Percentiles rank a stretch among this genome's conserved stretches.
Conservation (phyloP, 2,329 filamentous ascomycete species). For the Verticillium tricorpus region DNA sequence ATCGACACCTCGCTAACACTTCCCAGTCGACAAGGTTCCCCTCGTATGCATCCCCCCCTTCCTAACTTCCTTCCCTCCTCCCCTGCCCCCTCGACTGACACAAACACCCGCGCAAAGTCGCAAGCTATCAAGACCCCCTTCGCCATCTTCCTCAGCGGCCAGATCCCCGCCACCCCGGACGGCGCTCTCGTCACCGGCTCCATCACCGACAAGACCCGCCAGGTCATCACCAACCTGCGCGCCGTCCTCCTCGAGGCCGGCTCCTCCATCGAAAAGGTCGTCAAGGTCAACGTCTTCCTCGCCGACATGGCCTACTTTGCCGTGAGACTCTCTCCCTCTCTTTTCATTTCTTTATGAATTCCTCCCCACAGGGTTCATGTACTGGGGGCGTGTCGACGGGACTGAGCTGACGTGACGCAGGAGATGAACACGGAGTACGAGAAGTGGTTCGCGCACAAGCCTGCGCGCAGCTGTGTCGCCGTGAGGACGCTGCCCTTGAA, state of each 20-base stretch:
- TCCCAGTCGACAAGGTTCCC: constrained; percentile 37
- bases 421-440: constrained; percentile 84
- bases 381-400: constrained; percentile 17
- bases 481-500: constrained; percentile 27
- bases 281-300: constrained; percentile 72
- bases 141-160: neutral
- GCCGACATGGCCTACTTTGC: constrained; percentile 69
- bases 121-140: neutral
- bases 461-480: constrained; percentile 25
- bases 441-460: constrained; percentile 52
- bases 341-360: too few species aligned
- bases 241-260: constrained; percentile 67
- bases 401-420: constrained; percentile 44
- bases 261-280: constrained; percentile 58
- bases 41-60: constrained; percentile 32
- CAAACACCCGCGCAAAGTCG: constrained; percentile 20
- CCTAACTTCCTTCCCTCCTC: constrained; percentile 60
- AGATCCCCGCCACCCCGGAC: neutral
- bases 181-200: neutral
- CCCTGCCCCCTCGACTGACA: constrained; percentile 60
- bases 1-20: neutral
- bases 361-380: too few species aligned
- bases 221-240: constrained; percentile 66
- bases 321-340: constrained; percentile 41
- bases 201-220: constrained; percentile 28